Evolutionary conservation across 768 basidiomycete species (phyloP).

Genomic region (Cystobasidium tubakii): DNA sequence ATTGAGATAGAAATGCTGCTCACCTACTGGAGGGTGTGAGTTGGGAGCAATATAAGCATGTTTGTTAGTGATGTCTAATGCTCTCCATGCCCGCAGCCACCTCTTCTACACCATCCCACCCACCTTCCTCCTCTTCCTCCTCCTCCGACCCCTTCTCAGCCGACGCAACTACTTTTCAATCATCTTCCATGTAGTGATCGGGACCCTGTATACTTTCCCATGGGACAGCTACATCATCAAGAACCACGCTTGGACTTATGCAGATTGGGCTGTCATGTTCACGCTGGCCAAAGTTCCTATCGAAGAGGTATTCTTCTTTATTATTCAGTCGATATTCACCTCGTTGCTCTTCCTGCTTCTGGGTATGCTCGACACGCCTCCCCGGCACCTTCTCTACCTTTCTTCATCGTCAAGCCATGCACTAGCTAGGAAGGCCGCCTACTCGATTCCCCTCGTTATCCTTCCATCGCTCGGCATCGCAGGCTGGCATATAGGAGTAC

Average conservation of each 20-base stretch:
- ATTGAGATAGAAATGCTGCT: conserved; percentile 21
- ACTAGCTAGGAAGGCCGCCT: not conserved
- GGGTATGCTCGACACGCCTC: conserved; percentile 27
- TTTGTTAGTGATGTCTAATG: too few species aligned
- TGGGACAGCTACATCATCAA: conserved; percentile 36
- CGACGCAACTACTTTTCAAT: conserved; percentile 31
- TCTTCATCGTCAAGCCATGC: not conserved
- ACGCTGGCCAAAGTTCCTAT: conserved; percentile 26
- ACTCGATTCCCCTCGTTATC: not conserved
- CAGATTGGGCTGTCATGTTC: conserved; percentile 31
- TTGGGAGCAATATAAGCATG: not conserved
- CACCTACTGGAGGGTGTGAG: conserved; percentile 36
- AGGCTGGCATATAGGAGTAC: conserved; percentile 18
- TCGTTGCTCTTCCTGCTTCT: conserved; percentile 20
- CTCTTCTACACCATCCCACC: conserved; percentile 31
- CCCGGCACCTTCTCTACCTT: conserved; percentile 9
- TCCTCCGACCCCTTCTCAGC: conserved; percentile 30
- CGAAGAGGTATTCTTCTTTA: conserved; percentile 37
- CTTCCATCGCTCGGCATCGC: not conserved
- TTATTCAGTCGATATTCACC: conserved; percentile 34
- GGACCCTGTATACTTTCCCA: conserved; percentile 28
- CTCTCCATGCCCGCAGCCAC: not conserved
- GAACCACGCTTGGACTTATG: conserved; percentile 33
- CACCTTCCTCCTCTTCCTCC: conserved; percentile 18
- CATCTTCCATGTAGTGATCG: conserved; percentile 28